Percentiles rank a stretch among this genome's conserved stretches.
phyloP scores from a whole-genome alignment of 1,139 yeast species.

The Nadsonia starkeyi-henricii region DNA sequence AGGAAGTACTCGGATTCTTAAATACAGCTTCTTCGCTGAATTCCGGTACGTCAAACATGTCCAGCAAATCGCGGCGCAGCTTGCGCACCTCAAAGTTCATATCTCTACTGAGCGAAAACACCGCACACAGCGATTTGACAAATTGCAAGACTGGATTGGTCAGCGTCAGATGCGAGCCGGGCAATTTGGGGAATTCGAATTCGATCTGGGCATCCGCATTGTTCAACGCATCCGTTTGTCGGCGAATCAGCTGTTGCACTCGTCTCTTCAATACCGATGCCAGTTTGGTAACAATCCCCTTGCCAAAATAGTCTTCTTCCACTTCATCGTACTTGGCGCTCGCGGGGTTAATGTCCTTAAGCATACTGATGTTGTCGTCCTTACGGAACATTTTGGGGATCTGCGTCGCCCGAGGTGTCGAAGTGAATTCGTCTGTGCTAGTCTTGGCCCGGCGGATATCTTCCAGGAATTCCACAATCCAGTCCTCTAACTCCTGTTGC shows the following conservation, averaged over 20 bases:
- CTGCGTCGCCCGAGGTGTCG: not conserved
- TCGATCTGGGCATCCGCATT: constrained; percentile 52
- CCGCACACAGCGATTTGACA: constrained; percentile 62
- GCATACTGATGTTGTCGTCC: not conserved
- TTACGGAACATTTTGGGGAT: not conserved
- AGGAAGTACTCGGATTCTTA: constrained; percentile 57
- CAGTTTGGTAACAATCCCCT: constrained; percentile 31
- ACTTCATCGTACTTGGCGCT: constrained; percentile 23
- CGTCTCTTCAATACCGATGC: constrained; percentile 55
- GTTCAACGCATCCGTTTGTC: constrained; percentile 60
- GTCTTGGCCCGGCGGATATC: constrained; percentile 35
- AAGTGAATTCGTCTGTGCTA: not conserved
- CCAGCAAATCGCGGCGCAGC: constrained; percentile 59
- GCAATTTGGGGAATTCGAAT: constrained; percentile 52
- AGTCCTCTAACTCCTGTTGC: constrained; percentile 74
- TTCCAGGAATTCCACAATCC: constrained; percentile 70
- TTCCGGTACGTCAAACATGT: constrained; percentile 66
- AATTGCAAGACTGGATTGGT: constrained; percentile 64
- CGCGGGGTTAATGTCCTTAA: constrained; percentile 23
- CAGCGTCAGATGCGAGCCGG: constrained; percentile 11
- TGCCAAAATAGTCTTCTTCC: constrained; percentile 13
- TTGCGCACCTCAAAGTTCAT: constrained; percentile 61
- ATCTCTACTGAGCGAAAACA: constrained; percentile 50
- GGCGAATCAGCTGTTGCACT: constrained; percentile 46
- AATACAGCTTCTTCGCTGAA: constrained; percentile 71